A percentile compares a stretch with the other conserved stretches of the same genome.
phyloP scores from a whole-genome alignment of 139 green algal genomes.

The Penium margaritaceum region DNA sequence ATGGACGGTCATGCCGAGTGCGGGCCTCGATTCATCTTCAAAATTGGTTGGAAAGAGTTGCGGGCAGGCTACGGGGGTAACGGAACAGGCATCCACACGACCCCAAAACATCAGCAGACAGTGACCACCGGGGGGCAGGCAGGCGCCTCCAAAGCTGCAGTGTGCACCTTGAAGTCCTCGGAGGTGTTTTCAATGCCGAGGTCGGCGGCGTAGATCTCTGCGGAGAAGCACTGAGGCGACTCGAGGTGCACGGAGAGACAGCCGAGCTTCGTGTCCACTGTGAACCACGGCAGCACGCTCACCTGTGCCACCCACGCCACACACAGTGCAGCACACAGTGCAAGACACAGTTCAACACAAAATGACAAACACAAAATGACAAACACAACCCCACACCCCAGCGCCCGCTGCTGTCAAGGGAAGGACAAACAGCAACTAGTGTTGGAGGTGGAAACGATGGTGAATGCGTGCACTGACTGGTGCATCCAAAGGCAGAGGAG shows the following conservation, averaged over 20 bases:
- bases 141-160: not conserved
- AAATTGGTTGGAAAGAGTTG: too few species aligned
- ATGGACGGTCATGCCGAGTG: too few species aligned
- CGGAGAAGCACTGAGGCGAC: constrained; percentile 63
- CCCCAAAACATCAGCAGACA: not conserved
- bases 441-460: too few species aligned
- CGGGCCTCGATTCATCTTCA: too few species aligned
- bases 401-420: not conserved
- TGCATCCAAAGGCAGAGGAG: too few species aligned
- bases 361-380: too few species aligned
- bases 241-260: constrained; percentile 66
- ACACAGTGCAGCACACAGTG: not conserved
- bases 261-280: constrained; percentile 61
- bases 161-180: constrained; percentile 56
- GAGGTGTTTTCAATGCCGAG: constrained; percentile 37
- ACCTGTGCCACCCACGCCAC: constrained; percentile 19
- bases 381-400: not conserved
- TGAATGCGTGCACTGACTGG: too few species aligned
- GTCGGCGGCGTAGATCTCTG: constrained; percentile 66
- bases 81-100: not conserved
- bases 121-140: too few species aligned
- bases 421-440: too few species aligned
- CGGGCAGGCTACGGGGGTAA: too few species aligned
- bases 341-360: too few species aligned
- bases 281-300: constrained; percentile 69